These are phyloP conservation scores for Fraxinus sp. DNA, from an alignment of 305 asterid species.

Conservation along the genomic window DNA sequence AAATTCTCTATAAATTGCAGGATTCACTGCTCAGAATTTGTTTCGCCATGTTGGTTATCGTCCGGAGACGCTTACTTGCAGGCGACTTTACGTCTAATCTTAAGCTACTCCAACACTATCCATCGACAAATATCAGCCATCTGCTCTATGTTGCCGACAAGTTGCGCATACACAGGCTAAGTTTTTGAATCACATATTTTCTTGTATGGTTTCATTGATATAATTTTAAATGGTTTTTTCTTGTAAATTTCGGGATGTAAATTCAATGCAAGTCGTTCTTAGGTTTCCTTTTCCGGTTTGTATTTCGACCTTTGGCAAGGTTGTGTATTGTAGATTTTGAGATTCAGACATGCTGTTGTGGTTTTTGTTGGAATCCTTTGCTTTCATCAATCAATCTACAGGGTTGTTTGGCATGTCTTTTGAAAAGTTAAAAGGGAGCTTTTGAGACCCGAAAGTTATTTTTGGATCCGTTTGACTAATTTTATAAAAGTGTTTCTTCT, in stretches of 20 bases:
- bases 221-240: conserved; percentile 9
- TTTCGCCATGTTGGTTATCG: conserved; percentile 85
- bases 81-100: conserved; percentile 93
- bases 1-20: conserved; percentile 39
- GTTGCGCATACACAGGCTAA: conserved; percentile 49
- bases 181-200: conserved; percentile 4
- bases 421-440: too few species aligned
- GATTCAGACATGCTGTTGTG: neutral
- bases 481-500: too few species aligned
- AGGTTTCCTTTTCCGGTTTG: neutral
- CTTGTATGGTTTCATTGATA: conserved; percentile 9
- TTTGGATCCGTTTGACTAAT: too few species aligned
- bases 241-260: conserved; percentile 38
- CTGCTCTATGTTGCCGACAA: conserved; percentile 86
- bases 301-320: neutral
- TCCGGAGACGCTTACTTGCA: conserved; percentile 79
- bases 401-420: too few species aligned
- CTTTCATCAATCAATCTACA: neutral
- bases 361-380: neutral
- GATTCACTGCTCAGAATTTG: conserved; percentile 81
- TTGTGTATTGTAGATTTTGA: neutral
- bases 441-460: too few species aligned
- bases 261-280: conserved; percentile 18
- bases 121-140: conserved; percentile 81
- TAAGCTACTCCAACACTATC: conserved; percentile 83